Evolutionary conservation across 192 early-diverging fungal species (phyloP), one percentile per base, ranked within the genome.

Genomic region (Backusella tarrabulga): DNA sequence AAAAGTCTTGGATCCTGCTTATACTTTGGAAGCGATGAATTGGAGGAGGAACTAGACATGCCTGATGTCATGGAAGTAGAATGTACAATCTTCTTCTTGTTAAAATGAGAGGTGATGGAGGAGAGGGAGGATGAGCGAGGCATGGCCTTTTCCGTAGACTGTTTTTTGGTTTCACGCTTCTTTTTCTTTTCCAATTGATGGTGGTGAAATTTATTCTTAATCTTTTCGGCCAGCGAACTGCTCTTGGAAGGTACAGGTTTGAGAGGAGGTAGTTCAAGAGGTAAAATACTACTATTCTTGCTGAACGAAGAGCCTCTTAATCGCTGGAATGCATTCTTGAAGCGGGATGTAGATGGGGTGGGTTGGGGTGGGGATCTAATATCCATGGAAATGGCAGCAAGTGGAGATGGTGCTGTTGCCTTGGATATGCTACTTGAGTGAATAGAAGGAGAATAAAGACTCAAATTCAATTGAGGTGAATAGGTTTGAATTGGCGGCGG

Each of bases 61-160:
- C 56, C 56, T 63, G 56, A 63, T 4, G 26, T 4, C 56, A 63
- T 63, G 12, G 56, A 63, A 12, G 56, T 63, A 11, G 56, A 63
- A 3, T 63, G 56, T 29, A 32, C 23, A 8, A 63, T 26, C 8
- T 29, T 63, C 9, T 63, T 63, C 7, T 63, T 63, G 56, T 7
- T 63, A 4, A 63, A 23, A 2, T 23, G 56, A 29, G 56, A 63
- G 90, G 85, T 15, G 94, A 89, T 19, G 93, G 97, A 2, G 97
- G 84, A 63, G 15, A 72, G 44, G 6, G 71, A 72, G 0, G 44
- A 15, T 1, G 42, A 72, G n/a, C 71, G 40, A 14, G 56, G 56
- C 23, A 63, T 63, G 9, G 56, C 2, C 14, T 35, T 68, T 36
- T 68, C 15, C 7, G 8, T 68, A 1, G n/a, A 26, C 26, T 7